Evolutionary conservation across 805 yeast genomes (phyloP).

Genomic region (Candida maltosa): DNA sequence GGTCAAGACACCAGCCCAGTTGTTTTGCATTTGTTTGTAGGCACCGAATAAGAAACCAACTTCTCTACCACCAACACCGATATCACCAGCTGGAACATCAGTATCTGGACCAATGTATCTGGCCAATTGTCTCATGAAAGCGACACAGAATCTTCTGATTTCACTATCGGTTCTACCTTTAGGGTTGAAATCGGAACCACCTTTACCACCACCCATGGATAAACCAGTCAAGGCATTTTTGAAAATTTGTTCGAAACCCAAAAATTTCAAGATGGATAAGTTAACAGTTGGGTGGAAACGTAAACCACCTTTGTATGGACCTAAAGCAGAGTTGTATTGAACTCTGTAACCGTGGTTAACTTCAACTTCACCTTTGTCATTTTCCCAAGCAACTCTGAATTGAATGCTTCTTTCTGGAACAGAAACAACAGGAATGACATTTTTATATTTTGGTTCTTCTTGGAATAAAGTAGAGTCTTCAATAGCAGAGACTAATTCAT

Average conservation of each 20-base stretch:
- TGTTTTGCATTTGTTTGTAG: slow-evolving; percentile 85
- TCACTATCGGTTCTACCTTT: slow-evolving; percentile 90
- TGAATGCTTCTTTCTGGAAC: slow-evolving; percentile 95
- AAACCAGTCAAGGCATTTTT: slow-evolving; percentile 97
- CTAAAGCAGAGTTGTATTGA: slow-evolving; percentile 96
- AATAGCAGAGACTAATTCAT: slow-evolving; percentile 85
- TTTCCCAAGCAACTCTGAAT: slow-evolving; percentile 98
- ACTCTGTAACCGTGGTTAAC: slow-evolving; percentile 98
- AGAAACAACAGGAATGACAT: slow-evolving; percentile 84
- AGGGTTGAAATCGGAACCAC: slow-evolving; percentile 98
- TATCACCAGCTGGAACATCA: slow-evolving; percentile 99
- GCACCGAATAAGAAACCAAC: slow-evolving; percentile 96
- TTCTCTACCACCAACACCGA: slow-evolving; percentile 97
- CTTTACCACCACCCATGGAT: slow-evolving; percentile 99
- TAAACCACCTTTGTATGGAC: slow-evolving; percentile 99
- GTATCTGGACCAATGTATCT: slow-evolving; percentile 96
- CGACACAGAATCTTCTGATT: slow-evolving; percentile 93
- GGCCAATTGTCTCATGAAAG: slow-evolving; percentile 93
- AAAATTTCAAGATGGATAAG: slow-evolving; percentile 89
- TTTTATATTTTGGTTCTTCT: slow-evolving; percentile 85
- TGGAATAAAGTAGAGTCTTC: slow-evolving; percentile 88
- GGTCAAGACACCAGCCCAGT: slow-evolving; percentile 94
- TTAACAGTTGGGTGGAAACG: slow-evolving; percentile 97
- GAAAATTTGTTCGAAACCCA: slow-evolving; percentile 98
- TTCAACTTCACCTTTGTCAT: slow-evolving; percentile 86